A percentile compares a stretch with the other conserved stretches of the same genome.
These are phyloP conservation scores for Cardamine occulta DNA, from an alignment of 345 rosid species.

Conservation along the genomic window DNA sequence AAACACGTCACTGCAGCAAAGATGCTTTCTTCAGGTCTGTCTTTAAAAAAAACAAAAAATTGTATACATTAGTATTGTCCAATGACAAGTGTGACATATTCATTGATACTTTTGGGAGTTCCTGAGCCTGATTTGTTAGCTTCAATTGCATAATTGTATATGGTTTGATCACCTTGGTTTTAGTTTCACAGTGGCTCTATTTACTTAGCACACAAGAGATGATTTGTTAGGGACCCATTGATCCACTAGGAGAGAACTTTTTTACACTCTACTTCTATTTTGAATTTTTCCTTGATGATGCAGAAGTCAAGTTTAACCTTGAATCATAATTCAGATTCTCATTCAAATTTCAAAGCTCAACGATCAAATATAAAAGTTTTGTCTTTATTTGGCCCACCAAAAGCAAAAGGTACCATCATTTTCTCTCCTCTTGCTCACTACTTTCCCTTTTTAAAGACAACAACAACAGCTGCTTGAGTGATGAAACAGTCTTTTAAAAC, in stretches of 20 bases:
- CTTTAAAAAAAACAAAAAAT: no score
- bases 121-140: neutral
- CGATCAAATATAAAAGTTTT: slow-evolving; percentile 15
- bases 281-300: neutral
- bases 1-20: neutral
- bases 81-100: neutral
- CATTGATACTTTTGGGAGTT: neutral
- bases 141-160: neutral
- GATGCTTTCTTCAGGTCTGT: neutral
- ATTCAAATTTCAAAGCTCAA: slow-evolving; percentile 45
- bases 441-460: slow-evolving; percentile 20
- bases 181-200: neutral
- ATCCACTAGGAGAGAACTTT: neutral
- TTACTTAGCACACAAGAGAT: neutral
- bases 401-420: slow-evolving; percentile 36
- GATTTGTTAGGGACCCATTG: slow-evolving; percentile 7
- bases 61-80: neutral
- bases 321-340: neutral
- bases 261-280: neutral
- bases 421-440: slow-evolving; percentile 17
- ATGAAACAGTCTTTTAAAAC: slow-evolving; percentile 32
- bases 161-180: neutral
- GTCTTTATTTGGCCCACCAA: slow-evolving; percentile 36
- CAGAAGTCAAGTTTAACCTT: slow-evolving; percentile 1
- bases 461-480: slow-evolving; percentile 11